Evolutionary conservation across 192 early-diverging fungal species (phyloP), one percentile per base, ranked within the genome.

Genomic region (Geranomyces variabilis): DNA sequence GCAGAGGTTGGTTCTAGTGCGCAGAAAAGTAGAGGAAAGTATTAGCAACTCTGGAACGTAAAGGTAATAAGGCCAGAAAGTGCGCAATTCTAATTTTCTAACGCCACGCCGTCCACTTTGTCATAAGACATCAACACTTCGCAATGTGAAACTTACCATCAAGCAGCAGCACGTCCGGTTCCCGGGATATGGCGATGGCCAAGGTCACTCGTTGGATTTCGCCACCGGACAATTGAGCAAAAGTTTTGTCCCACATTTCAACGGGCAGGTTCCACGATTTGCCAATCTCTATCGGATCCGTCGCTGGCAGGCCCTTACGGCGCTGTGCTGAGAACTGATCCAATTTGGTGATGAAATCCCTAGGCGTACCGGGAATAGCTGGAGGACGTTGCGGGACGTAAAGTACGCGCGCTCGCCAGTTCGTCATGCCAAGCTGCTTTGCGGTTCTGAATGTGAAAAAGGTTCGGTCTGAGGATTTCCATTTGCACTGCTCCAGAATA

Each of bases 331-430:
- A 34, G n/a, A 76, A 67, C 34, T 28, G 34, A 4, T 21, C 31
- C 70, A 77, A 15, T 24, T 59, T 67, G 17, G 83, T 78, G 31
- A 89, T 69, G 69, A 93, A 89, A 14, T 91, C 90, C 21, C 86
- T 64, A 1, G 94, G 94, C 8, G 90, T 90, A 0, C 93, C 90
- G 0, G 88, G 77, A 69, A 92, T 80, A 26, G 86, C 72, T 9
- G 91, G 85, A 21, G 91, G 87, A 12, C 90, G 74, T 57, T 96
- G 94, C 0, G 93, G 93, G n/a, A 96, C 90, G 77, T 96, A 96
- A 81, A 92, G 88, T 49, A 96, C 83, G 29, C 81, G 84, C 6
- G 91, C 83, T 30, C 94, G 82, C 91, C 91, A 96, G 36, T 66
- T 60, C 0, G 93, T 89, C 21, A 93, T 80, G 5, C 90, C 87